Evolutionary conservation across 164 flowering plant genomes (phyloP).

Genomic region (Cinnamomum chago): DNA sequence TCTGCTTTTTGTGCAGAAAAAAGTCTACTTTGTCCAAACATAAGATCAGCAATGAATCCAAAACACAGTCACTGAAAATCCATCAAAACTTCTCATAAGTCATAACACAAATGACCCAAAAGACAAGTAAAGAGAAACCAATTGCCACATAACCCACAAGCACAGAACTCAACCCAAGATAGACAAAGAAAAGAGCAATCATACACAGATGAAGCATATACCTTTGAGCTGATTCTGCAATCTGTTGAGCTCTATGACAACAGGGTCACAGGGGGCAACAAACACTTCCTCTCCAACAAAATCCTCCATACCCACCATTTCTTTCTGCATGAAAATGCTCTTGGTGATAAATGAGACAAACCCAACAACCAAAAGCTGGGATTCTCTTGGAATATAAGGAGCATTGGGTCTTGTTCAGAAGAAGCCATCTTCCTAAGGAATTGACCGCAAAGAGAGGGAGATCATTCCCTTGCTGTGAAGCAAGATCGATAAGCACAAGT

Average conservation of each 20-base stretch:
- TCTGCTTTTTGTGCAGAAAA: neutral
- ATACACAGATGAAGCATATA: slow-evolving; percentile 9
- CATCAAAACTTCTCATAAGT: neutral
- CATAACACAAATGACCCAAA: neutral
- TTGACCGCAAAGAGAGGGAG: slow-evolving; percentile 53
- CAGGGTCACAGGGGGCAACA: slow-evolving; percentile 51
- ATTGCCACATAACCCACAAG: neutral
- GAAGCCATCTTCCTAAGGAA: slow-evolving; percentile 41
- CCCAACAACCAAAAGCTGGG: slow-evolving; percentile 10
- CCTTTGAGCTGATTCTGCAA: slow-evolving; percentile 82
- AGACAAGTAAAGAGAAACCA: neutral
- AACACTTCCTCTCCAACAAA: slow-evolving; percentile 25
- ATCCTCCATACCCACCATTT: slow-evolving; percentile 43
- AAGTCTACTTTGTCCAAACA: neutral
- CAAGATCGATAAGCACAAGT: slow-evolving; percentile 22
- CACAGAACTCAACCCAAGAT: neutral
- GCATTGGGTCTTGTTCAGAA: slow-evolving; percentile 15
- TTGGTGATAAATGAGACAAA: slow-evolving; percentile 4
- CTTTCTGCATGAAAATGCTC: slow-evolving; percentile 10
- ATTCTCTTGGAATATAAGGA: slow-evolving; percentile 9
- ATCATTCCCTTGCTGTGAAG: slow-evolving; percentile 40
- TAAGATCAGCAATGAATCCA: neutral
- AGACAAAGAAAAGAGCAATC: neutral
- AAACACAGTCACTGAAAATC: neutral
- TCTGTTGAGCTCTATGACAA: slow-evolving; percentile 64